Base-by-base conservation (phyloP, 352 stramenopile species). In the Blastocystis hominis region DNA sequence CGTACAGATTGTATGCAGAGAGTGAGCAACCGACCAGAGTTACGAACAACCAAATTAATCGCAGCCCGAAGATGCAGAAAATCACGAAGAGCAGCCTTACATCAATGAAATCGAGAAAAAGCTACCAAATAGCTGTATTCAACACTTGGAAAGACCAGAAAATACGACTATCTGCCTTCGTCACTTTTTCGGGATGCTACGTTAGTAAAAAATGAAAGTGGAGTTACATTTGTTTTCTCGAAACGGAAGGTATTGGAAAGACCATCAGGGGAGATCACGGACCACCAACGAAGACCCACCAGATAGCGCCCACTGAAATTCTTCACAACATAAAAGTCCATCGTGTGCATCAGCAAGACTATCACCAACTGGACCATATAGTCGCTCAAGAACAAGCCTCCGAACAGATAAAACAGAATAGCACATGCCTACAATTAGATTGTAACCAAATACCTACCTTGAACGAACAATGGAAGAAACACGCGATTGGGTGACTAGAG, bases 251-350 rank as follows among this genome's bases (percentile, higher is more conserved):
- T 50, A n/a, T 61, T n/a, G 1, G 76, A 75, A 9, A 76, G 47
- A 10, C 55, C 55, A 44, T 86, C 47, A 3, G 59, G 13, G 40
- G 9, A 34, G 4, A 15, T n/a, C 10, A 86, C 42, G 6, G 59
- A 42, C 76, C 76, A 86, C 76, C 76, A 86, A 36, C 76, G n/a
- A 24, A 86, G 44, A 17, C 76, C 76, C 7, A 61, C 76, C 5
- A 86, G 50, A 62, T 76, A 86, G 3, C 76, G 47, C 4, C 76
- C 76, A 20, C 59, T 76, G 24, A 86, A 55, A 30, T 86, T 86
- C 76, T 86, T 86, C 38, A 86, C 76, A 15, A 76, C 15, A 17
- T 76, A 86, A 54, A 86, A 86, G 34, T 86, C 76, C 20, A 42
- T 42, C 20, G 59, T 54, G 17, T 64, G 38, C 42, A 72, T 46